These are phyloP conservation scores for Diutina rugosa DNA, from an alignment of 1,139 yeast species.

Conservation along the genomic window DNA sequence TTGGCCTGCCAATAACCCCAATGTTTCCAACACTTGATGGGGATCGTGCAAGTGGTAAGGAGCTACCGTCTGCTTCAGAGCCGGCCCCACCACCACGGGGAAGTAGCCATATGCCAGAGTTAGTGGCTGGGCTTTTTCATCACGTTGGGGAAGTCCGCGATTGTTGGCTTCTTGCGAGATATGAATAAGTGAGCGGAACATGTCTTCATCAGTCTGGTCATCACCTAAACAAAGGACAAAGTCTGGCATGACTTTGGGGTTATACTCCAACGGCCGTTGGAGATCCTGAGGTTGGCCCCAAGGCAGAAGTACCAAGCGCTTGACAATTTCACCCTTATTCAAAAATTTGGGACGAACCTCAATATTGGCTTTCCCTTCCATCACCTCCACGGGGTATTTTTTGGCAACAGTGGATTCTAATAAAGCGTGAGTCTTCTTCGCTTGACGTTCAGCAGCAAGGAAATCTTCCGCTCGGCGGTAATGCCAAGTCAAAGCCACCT, in stretches of 20 bases:
- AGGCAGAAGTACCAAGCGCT: conserved; percentile 52
- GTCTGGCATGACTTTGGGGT: conserved; percentile 39
- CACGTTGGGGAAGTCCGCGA: not conserved
- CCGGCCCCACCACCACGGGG: conserved; percentile 93
- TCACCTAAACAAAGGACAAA: conserved; percentile 88
- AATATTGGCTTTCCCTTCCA: conserved; percentile 92
- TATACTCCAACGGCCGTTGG: conserved; percentile 14
- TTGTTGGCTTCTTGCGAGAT: conserved; percentile 39
- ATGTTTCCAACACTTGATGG: conserved; percentile 68
- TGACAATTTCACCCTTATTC: conserved; percentile 94
- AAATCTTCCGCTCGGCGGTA: conserved; percentile 83
- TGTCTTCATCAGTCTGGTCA: conserved; percentile 94
- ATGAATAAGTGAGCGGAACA: conserved; percentile 66
- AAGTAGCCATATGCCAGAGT: conserved; percentile 43
- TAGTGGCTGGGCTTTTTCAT: not conserved
- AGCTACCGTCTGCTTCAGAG: conserved; percentile 80
- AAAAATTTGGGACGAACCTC: conserved; percentile 92
- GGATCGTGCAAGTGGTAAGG: conserved; percentile 84
- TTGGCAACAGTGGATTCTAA: conserved; percentile 46
- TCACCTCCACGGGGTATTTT: conserved; percentile 83
- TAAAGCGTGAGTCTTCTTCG: conserved; percentile 57
- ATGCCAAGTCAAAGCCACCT: conserved; percentile 97
- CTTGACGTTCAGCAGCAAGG: conserved; percentile 79
- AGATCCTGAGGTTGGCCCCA: conserved; percentile 33
- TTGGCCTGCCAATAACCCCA: conserved; percentile 67